Conservation (phyloP, 768 basidiomycete species). For the Podaxis carcinomalis region DNA sequence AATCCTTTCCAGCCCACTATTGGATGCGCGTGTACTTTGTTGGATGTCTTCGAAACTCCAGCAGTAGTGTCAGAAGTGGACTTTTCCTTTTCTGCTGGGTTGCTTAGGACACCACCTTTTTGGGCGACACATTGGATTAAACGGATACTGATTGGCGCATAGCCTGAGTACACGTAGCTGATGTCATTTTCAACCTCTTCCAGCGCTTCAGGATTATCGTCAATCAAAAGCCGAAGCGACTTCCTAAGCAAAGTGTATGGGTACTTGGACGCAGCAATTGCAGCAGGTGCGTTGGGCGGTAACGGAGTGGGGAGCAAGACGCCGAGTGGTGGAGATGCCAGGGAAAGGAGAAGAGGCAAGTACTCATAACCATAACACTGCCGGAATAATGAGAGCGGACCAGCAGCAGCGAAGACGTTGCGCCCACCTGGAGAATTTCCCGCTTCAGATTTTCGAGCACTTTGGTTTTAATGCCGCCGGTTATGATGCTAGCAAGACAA, state of each 20-base stretch:
- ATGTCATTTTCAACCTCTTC: constrained; percentile 92
- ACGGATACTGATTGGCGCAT: constrained; percentile 88
- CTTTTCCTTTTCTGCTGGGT: constrained; percentile 63
- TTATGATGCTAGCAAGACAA: constrained; percentile 81
- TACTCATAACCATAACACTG: constrained; percentile 76
- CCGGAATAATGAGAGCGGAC: constrained; percentile 29
- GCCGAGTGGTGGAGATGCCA: constrained; percentile 63
- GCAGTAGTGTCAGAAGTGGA: constrained; percentile 28
- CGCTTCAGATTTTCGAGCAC: constrained; percentile 83
- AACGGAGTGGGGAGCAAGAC: constrained; percentile 64
- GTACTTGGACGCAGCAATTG: constrained; percentile 47
- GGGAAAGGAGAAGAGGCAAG: constrained; percentile 62
- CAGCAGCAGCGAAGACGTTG: constrained; percentile 11
- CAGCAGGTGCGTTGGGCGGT: constrained; percentile 43
- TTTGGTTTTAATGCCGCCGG: constrained; percentile 85
- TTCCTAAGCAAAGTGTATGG: constrained; percentile 76
- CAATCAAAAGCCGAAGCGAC: constrained; percentile 86
- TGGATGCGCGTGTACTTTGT: constrained; percentile 79
- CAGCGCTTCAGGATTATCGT: constrained; percentile 71
- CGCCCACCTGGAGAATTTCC: constrained; percentile 75
- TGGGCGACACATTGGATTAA: constrained; percentile 92
- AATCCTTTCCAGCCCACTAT: constrained; percentile 98
- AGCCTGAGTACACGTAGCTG: constrained; percentile 94
- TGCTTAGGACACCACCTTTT: constrained; percentile 85
- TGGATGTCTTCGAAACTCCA: constrained; percentile 32